Percentiles rank a stretch among this genome's conserved stretches.
phyloP scores from a whole-genome alignment of 345 rosid genomes.

The Dipteronia dyeriana region DNA sequence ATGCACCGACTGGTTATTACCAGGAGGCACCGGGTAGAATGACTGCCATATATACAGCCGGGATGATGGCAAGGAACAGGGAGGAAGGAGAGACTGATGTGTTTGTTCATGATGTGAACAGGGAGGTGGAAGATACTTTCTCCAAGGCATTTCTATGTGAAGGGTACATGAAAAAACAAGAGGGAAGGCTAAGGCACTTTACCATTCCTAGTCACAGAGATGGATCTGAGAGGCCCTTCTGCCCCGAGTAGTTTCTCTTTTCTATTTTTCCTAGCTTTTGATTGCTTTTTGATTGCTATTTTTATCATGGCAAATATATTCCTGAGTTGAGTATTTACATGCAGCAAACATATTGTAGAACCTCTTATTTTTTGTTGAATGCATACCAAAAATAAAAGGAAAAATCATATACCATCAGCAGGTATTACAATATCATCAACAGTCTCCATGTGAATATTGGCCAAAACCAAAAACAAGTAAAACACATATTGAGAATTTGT shows the following conservation, averaged over 20 bases:
- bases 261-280: not conserved
- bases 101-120: slow-evolving; percentile 85
- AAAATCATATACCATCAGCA: not conserved
- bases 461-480: not conserved
- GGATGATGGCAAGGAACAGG: slow-evolving; percentile 83
- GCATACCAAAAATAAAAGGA: not conserved
- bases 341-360: not conserved
- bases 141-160: slow-evolving; percentile 75
- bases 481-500: not conserved
- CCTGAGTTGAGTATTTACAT: not conserved
- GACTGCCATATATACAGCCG: slow-evolving; percentile 83
- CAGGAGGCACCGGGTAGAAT: slow-evolving; percentile 90
- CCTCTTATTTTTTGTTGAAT: not conserved
- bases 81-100: slow-evolving; percentile 73
- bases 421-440: not conserved
- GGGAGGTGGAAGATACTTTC: slow-evolving; percentile 73
- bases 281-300: not conserved
- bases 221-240: slow-evolving; percentile 52
- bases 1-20: slow-evolving; percentile 80
- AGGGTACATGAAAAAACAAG: slow-evolving; percentile 70
- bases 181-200: slow-evolving; percentile 83
- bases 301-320: not conserved
- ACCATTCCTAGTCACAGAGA: slow-evolving; percentile 71
- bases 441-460: not conserved
- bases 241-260: slow-evolving; percentile 44